These are phyloP conservation scores for Ramularia collo-cygni DNA, from an alignment of 2,329 filamentous ascomycete genomes.

Conservation along the genomic window DNA sequence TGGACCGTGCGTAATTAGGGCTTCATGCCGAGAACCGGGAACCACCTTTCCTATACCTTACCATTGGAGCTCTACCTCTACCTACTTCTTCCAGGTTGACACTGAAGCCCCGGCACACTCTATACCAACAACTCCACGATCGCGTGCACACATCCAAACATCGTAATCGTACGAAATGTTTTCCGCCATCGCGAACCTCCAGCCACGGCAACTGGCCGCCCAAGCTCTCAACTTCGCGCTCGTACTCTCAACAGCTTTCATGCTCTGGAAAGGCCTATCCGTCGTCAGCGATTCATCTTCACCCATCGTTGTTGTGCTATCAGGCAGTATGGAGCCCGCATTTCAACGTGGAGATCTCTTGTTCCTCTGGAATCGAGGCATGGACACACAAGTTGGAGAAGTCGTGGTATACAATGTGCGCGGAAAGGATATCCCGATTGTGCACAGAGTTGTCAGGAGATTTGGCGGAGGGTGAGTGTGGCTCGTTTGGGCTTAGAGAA, in stretches of 20 bases:
- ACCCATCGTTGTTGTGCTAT: slow-evolving; percentile 77
- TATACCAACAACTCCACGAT: no score
- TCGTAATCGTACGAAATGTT: no score
- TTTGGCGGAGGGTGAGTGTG: slow-evolving; percentile 52
- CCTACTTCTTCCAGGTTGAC: no score
- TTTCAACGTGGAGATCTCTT: slow-evolving; percentile 73
- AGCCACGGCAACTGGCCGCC: slow-evolving; percentile 71
- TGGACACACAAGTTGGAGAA: slow-evolving; percentile 62
- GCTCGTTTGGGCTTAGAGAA: neutral
- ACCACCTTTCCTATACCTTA: no score
- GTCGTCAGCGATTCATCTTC: slow-evolving; percentile 59
- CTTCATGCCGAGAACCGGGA: neutral
- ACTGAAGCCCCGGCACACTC: no score
- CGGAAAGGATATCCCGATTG: slow-evolving; percentile 95
- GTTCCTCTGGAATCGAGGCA: slow-evolving; percentile 65
- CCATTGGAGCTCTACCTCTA: no score
- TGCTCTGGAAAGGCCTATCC: slow-evolving; percentile 84
- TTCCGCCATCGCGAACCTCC: slow-evolving; percentile 55
- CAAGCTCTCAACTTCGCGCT: slow-evolving; percentile 88
- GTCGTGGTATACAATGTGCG: slow-evolving; percentile 77
- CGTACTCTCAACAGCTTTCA: slow-evolving; percentile 84
- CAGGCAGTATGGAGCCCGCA: slow-evolving; percentile 76
- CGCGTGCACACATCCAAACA: no score
- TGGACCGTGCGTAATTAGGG: no score
- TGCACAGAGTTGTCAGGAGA: slow-evolving; percentile 78